A percentile compares a stretch with the other conserved stretches of the same genome.
phyloP scores from a whole-genome alignment of 768 basidiomycete genomes.

The Tricholoma terreum region DNA sequence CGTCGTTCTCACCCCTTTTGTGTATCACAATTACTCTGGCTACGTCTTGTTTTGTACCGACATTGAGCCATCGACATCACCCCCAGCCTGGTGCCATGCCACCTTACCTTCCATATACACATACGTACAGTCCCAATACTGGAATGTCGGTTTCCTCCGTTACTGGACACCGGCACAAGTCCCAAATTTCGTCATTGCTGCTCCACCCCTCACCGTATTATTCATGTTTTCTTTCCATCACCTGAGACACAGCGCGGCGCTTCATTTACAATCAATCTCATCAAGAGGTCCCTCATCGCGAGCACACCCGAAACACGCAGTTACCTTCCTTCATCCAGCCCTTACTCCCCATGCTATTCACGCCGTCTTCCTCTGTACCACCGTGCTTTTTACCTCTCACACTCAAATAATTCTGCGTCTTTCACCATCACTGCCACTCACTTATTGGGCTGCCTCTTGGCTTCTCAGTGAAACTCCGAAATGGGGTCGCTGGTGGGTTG shows the following conservation, averaged over 20 bases:
- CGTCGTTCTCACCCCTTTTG: slow-evolving; percentile 61
- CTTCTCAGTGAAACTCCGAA: slow-evolving; percentile 48
- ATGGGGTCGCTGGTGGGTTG: slow-evolving; percentile 62
- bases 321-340: slow-evolving; percentile 33
- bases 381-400: slow-evolving; percentile 78
- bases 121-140: slow-evolving; percentile 81
- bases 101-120: slow-evolving; percentile 71
- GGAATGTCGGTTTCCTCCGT: slow-evolving; percentile 79
- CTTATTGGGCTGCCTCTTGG: slow-evolving; percentile 85
- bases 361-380: slow-evolving; percentile 54
- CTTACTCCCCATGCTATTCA: slow-evolving; percentile 76
- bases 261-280: not conserved
- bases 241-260: slow-evolving; percentile 15
- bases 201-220: slow-evolving; percentile 62
- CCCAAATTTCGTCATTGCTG: slow-evolving; percentile 83
- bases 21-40: slow-evolving; percentile 65
- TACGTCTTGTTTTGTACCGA: slow-evolving; percentile 63
- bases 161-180: slow-evolving; percentile 85
- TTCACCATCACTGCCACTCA: slow-evolving; percentile 69
- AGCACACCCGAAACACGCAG: not conserved
- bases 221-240: slow-evolving; percentile 38
- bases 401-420: slow-evolving; percentile 84
- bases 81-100: slow-evolving; percentile 61
- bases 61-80: slow-evolving; percentile 7
- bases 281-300: slow-evolving; percentile 5